Evolutionary conservation across 306 rosid genomes (phyloP).

Genomic region (Abrus precatorius): DNA sequence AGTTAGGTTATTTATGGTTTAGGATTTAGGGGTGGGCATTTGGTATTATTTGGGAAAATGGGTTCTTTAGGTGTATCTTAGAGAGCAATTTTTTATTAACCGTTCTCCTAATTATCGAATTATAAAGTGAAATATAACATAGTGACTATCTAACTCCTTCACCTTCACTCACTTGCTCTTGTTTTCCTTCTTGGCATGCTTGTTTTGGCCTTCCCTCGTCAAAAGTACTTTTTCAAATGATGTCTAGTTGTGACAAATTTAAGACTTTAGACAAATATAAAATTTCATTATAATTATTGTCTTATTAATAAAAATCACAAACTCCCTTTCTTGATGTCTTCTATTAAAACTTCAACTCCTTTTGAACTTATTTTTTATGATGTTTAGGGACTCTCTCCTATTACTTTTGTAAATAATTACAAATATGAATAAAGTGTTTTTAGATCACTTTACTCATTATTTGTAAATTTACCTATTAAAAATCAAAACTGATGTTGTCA

Average conservation of each 20-base stretch:
- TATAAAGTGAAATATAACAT: too few relatives aligned
- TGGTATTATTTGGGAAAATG: too few relatives aligned
- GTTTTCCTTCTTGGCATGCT: not conserved
- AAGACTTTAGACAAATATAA: not conserved
- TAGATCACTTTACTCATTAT: not conserved
- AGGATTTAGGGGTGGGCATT: too few relatives aligned
- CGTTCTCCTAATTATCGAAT: too few relatives aligned
- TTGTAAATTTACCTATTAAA: not conserved
- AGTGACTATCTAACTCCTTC: not conserved
- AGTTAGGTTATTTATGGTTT: too few relatives aligned
- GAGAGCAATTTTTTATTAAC: too few relatives aligned
- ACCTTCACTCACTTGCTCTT: not conserved
- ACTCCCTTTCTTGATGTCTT: not conserved
- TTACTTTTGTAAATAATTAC: not conserved
- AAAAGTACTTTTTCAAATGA: too few relatives aligned
- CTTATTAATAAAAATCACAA: not conserved
- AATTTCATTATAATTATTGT: not conserved
- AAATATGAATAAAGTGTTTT: not conserved
- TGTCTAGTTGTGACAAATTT: not conserved
- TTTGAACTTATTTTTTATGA: not conserved
- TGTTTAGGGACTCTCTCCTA: not conserved
- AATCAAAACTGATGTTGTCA: not conserved
- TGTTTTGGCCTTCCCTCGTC: not conserved
- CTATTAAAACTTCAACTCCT: not conserved
- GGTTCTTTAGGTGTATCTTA: too few relatives aligned